These are phyloP conservation scores for Bacterosira constricta DNA, from an alignment of 108 stramenopile genomes.

Conservation along the genomic window DNA sequence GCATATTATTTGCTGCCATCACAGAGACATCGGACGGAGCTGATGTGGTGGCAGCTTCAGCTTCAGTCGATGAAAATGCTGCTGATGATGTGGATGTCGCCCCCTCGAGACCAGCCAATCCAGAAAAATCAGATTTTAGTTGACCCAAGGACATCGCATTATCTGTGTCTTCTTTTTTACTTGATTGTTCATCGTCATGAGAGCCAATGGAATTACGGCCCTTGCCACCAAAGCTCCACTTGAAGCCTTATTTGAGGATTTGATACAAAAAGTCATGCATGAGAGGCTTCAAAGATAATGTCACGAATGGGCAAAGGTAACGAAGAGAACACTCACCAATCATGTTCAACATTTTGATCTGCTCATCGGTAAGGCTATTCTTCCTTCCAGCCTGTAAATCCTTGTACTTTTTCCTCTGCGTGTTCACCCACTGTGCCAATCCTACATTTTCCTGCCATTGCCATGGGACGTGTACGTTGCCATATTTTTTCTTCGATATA, in stretches of 20 bases:
- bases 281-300: too few species aligned
- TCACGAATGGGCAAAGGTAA: not conserved
- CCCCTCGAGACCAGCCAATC: too few species aligned
- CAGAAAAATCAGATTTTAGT: too few species aligned
- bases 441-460: constrained; percentile 45
- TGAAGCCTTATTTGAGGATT: constrained; percentile 35
- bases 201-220: not conserved
- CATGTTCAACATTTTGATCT: constrained; percentile 35
- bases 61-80: too few species aligned
- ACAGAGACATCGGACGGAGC: too few species aligned
- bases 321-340: constrained; percentile 32
- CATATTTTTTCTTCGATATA: constrained; percentile 23
- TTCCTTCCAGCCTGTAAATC: constrained; percentile 37
- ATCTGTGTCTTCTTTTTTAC: too few species aligned
- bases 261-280: not conserved
- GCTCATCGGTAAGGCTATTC: constrained; percentile 43
- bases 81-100: too few species aligned
- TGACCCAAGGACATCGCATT: too few species aligned
- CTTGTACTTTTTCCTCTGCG: constrained; percentile 44
- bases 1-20: too few species aligned
- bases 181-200: not conserved
- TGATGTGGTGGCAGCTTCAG: too few species aligned
- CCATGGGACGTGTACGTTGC: constrained; percentile 46
- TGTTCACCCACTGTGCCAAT: constrained; percentile 44
- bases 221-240: constrained; percentile 31